Evolutionary conservation across 495 filamentous ascomycete genomes (phyloP).

Genomic region (Aspergillus bridgeri): DNA sequence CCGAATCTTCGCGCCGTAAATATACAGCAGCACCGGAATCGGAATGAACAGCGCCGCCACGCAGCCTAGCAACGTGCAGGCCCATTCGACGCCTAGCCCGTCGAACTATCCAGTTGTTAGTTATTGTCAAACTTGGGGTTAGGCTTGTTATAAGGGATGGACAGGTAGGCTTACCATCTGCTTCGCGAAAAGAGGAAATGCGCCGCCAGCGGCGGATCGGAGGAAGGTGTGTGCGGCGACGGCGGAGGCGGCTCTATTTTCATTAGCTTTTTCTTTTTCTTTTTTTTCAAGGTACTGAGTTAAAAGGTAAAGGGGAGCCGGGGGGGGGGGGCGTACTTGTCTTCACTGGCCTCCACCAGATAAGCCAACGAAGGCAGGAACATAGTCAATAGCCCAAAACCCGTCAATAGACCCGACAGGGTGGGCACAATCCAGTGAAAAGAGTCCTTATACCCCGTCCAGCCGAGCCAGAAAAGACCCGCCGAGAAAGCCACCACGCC

Average conservation of each 20-base stretch:
- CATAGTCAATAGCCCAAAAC: slow-evolving; percentile 39
- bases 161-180: slow-evolving; percentile 12
- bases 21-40: slow-evolving; percentile 31
- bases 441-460: slow-evolving; percentile 45
- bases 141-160: no score
- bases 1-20: slow-evolving; percentile 22
- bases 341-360: slow-evolving; percentile 45
- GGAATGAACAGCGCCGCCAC: slow-evolving; percentile 37
- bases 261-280: neutral
- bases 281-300: neutral
- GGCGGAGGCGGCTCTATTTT: slow-evolving; percentile 58
- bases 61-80: slow-evolving; percentile 54
- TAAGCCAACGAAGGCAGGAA: slow-evolving; percentile 49
- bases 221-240: slow-evolving; percentile 69
- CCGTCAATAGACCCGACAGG: slow-evolving; percentile 47
- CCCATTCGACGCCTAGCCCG: slow-evolving; percentile 59
- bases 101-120: slow-evolving; percentile 38
- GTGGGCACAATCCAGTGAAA: slow-evolving; percentile 56
- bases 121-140: no score
- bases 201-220: slow-evolving; percentile 53
- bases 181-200: slow-evolving; percentile 51
- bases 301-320: neutral
- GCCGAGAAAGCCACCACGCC: slow-evolving; percentile 42
- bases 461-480: slow-evolving; percentile 59
- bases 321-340: neutral